phyloP scores from a whole-genome alignment of 768 basidiomycete species.

The Tulasnella sp. region DNA sequence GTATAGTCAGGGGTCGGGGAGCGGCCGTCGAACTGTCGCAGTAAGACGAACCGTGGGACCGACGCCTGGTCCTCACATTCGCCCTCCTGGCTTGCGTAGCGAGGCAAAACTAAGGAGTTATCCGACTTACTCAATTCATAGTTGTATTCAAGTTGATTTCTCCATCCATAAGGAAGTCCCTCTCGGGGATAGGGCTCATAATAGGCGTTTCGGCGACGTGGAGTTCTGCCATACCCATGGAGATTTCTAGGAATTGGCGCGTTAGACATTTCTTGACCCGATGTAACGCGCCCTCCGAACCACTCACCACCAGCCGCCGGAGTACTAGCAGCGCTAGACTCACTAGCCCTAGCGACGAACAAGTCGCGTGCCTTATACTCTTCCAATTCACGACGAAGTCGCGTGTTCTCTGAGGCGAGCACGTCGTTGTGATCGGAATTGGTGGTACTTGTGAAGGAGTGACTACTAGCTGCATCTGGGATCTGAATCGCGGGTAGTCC shows the following conservation, averaged over 20 bases:
- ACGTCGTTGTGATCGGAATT: neutral
- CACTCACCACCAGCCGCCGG: no score
- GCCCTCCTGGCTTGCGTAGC: conserved; percentile 10
- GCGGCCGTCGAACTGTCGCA: no score
- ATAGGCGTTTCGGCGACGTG: no score
- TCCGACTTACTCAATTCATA: neutral
- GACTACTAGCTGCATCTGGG: neutral
- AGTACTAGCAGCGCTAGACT: no score
- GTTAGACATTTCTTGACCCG: no score
- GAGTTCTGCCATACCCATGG: neutral
- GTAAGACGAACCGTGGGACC: neutral
- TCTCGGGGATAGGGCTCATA: no score
- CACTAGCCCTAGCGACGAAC: neutral
- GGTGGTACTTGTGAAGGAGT: neutral
- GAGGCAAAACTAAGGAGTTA: neutral
- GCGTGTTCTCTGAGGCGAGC: neutral
- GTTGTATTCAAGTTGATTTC: neutral
- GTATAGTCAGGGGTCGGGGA: no score
- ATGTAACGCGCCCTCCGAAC: no score
- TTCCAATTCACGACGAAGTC: neutral
- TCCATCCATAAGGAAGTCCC: neutral
- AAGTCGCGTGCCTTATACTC: neutral
- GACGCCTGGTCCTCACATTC: conserved; percentile 4
- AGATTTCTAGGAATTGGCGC: neutral
- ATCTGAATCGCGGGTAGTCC: neutral